Evolutionary conservation across 495 filamentous ascomycete species (phyloP), one percentile per base, ranked within the genome.

Genomic region (Penicillium salamii): DNA sequence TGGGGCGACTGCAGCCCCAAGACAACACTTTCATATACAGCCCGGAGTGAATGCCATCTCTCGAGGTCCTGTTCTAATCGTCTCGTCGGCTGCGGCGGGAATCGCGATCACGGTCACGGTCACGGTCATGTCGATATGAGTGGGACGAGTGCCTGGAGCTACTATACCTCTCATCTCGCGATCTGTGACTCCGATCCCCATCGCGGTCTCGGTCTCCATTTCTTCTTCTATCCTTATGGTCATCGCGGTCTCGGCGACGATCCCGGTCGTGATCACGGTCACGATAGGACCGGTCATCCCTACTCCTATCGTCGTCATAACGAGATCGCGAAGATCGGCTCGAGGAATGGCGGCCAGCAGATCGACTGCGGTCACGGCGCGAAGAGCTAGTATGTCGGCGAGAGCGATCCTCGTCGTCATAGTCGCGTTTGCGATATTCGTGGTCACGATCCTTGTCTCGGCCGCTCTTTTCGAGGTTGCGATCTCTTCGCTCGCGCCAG

Each of bases 401-500:
- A 46, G 61, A 62, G 2, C 65, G 63, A 42, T 63, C 64, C 18
- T 65, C 58, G 5, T 53, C 51, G 36, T 65, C 57, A 24, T 69
- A 62, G 33, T 69, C 62, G 2, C 64, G 59, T 32, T 56, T 57
- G 29, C 61, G 58, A 36, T 62, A 62, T 26, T 56, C 61, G 3
- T 55, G 53, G 21, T 68, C 63, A 3, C 57, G 53, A 19, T 68
- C 63, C 42, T 55, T 61, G 53, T 71, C 67, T 31, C 75, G 69
- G 14, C 77, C 74, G 41, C 67, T 75, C 58, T 67, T 78, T 40
- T 73, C 76, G 26, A 78, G 58, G 41, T 78, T 78, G 41, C 67
- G 70, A 48, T 80, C 74, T 39, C 70, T 66, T 56, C 75, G 61
- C 28, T 77, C 70, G 36, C 69, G 70, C 74, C 76, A 78, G 38